These are phyloP conservation scores for Aegilops umbellulata DNA, from an alignment of 176 grass and related monocot genomes.

Conservation along the genomic window DNA sequence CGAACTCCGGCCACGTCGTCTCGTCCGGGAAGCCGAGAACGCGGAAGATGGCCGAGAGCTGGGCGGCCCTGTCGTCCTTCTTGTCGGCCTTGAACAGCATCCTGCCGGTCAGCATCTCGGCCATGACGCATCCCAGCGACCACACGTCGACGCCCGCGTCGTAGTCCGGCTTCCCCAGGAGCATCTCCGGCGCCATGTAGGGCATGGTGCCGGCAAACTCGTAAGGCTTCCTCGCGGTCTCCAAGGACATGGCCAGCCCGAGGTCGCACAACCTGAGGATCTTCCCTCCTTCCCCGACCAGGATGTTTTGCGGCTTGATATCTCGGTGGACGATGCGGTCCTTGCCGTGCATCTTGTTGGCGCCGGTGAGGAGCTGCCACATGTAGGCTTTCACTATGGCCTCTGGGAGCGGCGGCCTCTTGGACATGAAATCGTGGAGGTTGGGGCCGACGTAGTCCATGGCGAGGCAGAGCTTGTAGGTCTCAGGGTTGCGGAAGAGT, in stretches of 20 bases:
- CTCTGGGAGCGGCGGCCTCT: background rate
- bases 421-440: background rate
- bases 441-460: background rate
- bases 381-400: background rate
- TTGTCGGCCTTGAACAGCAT: background rate
- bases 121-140: slow-evolving; percentile 2
- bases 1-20: background rate
- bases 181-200: slow-evolving; percentile 12
- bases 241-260: background rate
- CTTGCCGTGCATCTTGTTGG: background rate
- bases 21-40: background rate
- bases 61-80: background rate
- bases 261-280: background rate
- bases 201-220: background rate
- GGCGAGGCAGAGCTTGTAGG: background rate
- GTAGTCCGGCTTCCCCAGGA: background rate
- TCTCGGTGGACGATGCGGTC: background rate
- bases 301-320: background rate
- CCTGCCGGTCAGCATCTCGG: background rate
- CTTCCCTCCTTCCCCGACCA: background rate
- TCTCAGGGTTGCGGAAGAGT: background rate
- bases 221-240: background rate
- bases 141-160: background rate
- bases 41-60: background rate
- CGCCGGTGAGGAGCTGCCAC: background rate